Evolutionary conservation across 2,329 filamentous ascomycete species (phyloP).

Genomic region (Fusarium irregulare): DNA sequence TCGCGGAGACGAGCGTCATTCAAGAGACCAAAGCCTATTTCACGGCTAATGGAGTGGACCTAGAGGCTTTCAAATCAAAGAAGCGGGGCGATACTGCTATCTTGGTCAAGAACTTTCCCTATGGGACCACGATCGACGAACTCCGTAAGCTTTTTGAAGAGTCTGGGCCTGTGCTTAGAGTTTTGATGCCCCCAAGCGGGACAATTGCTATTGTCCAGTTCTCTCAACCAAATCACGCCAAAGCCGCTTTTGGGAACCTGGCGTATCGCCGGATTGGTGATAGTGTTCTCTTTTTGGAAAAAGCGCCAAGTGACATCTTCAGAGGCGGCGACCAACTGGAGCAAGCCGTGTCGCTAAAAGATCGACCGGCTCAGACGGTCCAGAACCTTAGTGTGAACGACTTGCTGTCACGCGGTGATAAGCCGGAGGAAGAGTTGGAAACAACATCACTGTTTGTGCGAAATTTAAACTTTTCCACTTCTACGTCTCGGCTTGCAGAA

Average conservation of each 20-base stretch:
- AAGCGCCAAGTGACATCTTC: constrained; percentile 88
- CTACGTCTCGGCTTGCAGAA: constrained; percentile 78
- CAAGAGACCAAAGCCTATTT: constrained; percentile 97
- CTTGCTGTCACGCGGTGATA: constrained; percentile 69
- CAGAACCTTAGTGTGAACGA: constrained; percentile 76
- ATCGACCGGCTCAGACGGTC: constrained; percentile 55
- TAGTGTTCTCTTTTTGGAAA: constrained; percentile 91
- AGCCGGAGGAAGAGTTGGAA: constrained; percentile 66
- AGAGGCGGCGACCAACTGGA: constrained; percentile 45
- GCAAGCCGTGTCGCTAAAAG: constrained; percentile 49
- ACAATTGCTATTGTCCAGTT: constrained; percentile 96
- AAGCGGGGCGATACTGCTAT: constrained; percentile 89
- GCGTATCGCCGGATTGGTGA: constrained; percentile 93
- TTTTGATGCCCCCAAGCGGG: constrained; percentile 91
- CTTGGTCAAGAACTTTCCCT: constrained; percentile 94
- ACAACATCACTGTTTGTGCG: constrained; percentile 89
- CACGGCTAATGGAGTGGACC: constrained; percentile 84
- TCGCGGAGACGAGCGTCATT: constrained; percentile 95
- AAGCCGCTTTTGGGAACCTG: constrained; percentile 83
- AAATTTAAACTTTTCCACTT: constrained; percentile 93
- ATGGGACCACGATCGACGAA: constrained; percentile 82
- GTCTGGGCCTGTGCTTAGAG: constrained; percentile 81
- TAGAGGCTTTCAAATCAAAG: constrained; percentile 88
- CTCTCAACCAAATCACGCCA: constrained; percentile 79
- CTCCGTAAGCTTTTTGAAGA: constrained; percentile 85